phyloP scores from a whole-genome alignment of 768 basidiomycete genomes.

The Tricholoma hemisulphureum region DNA sequence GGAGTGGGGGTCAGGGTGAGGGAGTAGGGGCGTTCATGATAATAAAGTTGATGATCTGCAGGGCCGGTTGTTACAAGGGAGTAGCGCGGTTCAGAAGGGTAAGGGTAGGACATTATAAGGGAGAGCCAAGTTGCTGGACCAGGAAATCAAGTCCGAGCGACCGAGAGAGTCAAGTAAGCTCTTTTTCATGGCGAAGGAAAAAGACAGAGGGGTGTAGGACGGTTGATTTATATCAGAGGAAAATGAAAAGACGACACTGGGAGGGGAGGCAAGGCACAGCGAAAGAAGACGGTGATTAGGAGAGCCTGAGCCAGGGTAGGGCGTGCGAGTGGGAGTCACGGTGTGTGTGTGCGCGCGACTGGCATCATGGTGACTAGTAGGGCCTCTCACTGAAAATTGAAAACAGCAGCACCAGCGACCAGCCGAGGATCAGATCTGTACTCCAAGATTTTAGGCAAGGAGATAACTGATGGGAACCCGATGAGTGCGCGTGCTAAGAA shows the following conservation, averaged over 20 bases:
- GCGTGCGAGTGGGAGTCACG: background rate
- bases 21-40: background rate
- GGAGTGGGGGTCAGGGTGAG: background rate
- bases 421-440: slow-evolving; percentile 7
- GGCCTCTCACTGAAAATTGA: no score
- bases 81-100: background rate
- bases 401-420: background rate
- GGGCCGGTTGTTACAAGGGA: no score
- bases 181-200: background rate
- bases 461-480: background rate
- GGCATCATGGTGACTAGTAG: no score
- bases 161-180: background rate
- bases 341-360: background rate
- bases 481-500: background rate
- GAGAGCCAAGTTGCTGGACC: slow-evolving; percentile 7
- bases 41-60: no score
- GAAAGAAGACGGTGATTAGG: background rate
- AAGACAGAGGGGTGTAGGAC: no score
- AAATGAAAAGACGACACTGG: background rate
- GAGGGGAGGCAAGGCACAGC: background rate
- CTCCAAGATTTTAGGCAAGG: background rate
- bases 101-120: slow-evolving; percentile 4
- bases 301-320: background rate
- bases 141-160: background rate
- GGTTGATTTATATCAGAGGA: background rate